Base-by-base conservation (phyloP, 176 grass and related monocot species). In the Aegilops sharonensis region DNA sequence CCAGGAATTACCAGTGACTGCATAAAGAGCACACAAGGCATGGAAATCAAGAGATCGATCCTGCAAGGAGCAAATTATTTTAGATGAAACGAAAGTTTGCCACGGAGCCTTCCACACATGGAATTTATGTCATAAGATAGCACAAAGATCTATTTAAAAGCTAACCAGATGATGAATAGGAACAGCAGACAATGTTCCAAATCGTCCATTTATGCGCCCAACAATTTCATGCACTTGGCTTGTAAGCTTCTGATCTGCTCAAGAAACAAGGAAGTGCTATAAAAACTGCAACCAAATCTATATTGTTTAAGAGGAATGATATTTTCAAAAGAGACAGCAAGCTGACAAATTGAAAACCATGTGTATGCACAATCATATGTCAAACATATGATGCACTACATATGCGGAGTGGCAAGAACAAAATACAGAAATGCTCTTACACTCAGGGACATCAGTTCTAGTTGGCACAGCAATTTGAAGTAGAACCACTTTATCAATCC, bases 221-320 rank as follows among this genome's bases (percentile, higher is more conserved):
- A 99, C 97, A 90, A 99, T 99, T 92, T 99, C 97, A 68, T 99
- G 97, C 20, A 99, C 97, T 76, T 99, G 97, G 73, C 97, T 99
- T 5, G 97, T 99, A 78, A 99, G 90, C 88, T 96, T 99, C 91
- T 99, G 97, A 94, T 99, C 97, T 99, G 80, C 77, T 81, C 17
- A 87, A 79, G 36, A 76, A 84, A 79, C n/a, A 52, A 64, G 30
- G 78, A 39, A 69, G 10, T 32, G 14, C 9, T 57, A 57, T 61
- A 10, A 39, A 42, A 84, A 79, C 23, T 71, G 23, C 15, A 70
- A 60, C 2, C 57, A 42, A 13, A 6, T 11, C 9, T 31, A 80
- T 25, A 15, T 54, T 54, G 32, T 81, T 64, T 68, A 84, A 32
- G 68, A 39, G 15, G 5, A 67, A 59, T 27, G 2, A 3, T 42